These are phyloP conservation scores for Chalaropsis ovoidea DNA, from an alignment of 2,329 filamentous ascomycete genomes.

Conservation along the genomic window DNA sequence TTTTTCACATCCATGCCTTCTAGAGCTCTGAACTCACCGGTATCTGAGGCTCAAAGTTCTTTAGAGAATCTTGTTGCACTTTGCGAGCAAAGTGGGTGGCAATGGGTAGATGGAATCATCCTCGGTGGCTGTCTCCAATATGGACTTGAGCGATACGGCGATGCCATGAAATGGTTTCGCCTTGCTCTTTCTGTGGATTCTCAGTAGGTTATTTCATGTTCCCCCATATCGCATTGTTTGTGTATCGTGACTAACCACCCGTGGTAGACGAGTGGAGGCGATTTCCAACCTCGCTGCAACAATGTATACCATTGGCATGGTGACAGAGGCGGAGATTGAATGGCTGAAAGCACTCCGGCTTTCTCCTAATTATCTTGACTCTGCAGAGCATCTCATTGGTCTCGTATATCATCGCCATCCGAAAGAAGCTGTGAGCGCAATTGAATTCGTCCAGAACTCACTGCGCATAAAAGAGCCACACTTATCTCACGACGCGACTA, in stretches of 20 bases:
- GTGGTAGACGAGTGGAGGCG: conserved; percentile 69
- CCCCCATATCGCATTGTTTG: neutral
- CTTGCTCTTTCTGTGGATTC: conserved; percentile 49
- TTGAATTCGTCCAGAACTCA: conserved; percentile 70
- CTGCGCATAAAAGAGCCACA: conserved; percentile 34
- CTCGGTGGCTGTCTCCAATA: conserved; percentile 87
- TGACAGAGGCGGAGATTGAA: conserved; percentile 71
- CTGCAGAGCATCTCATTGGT: conserved; percentile 86
- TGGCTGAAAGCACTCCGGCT: conserved; percentile 79
- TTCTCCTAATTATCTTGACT: conserved; percentile 83
- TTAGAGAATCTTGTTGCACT: conserved; percentile 62
- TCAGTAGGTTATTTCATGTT: conserved; percentile 37
- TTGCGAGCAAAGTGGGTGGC: conserved; percentile 71
- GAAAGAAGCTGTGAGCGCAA: conserved; percentile 76
- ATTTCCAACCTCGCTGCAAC: conserved; percentile 89
- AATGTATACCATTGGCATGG: conserved; percentile 69
- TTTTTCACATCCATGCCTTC: neutral
- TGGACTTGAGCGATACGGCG: conserved; percentile 72
- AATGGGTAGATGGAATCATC: conserved; percentile 88
- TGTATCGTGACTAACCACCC: conserved; percentile 27
- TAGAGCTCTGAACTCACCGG: neutral
- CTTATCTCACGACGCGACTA: conserved; percentile 19
- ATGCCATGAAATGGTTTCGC: conserved; percentile 64
- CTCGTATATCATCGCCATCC: conserved; percentile 75
- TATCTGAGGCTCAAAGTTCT: conserved; percentile 48